Evolutionary conservation across 2,329 filamentous ascomycete species (phyloP).

Genomic region (Penicillium hesseltinei): DNA sequence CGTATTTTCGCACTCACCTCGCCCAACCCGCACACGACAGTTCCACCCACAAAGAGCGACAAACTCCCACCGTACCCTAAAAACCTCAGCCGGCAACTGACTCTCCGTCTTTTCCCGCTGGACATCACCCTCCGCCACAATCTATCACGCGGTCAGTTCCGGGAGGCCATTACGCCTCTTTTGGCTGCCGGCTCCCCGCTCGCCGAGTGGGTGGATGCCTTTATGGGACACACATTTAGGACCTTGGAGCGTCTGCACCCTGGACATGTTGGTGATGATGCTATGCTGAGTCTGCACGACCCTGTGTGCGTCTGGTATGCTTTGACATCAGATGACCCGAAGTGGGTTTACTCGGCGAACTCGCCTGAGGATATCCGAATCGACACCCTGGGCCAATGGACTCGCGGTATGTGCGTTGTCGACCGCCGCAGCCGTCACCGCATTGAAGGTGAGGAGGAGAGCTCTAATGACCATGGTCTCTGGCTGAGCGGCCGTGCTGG

Average conservation of each 20-base stretch:
- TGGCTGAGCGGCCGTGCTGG: slow-evolving; percentile 75
- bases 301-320: slow-evolving; percentile 78
- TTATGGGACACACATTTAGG: slow-evolving; percentile 67
- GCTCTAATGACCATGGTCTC: slow-evolving; percentile 67
- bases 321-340: slow-evolving; percentile 50
- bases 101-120: slow-evolving; percentile 69
- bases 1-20: slow-evolving; percentile 76
- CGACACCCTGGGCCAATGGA: slow-evolving; percentile 93
- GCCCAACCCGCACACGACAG: slow-evolving; percentile 69
- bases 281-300: slow-evolving; percentile 70
- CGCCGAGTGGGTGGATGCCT: slow-evolving; percentile 69
- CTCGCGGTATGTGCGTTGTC: slow-evolving; percentile 81
- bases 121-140: slow-evolving; percentile 74
- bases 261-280: slow-evolving; percentile 48
- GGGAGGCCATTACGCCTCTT: slow-evolving; percentile 54
- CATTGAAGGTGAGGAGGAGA: slow-evolving; percentile 51
- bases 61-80: slow-evolving; percentile 62
- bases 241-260: slow-evolving; percentile 65
- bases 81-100: slow-evolving; percentile 62
- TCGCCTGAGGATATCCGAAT: slow-evolving; percentile 78
- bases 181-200: slow-evolving; percentile 66
- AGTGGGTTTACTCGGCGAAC: slow-evolving; percentile 48
- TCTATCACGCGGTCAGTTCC: slow-evolving; percentile 61
- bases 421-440: slow-evolving; percentile 62
- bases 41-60: slow-evolving; percentile 61